Base-by-base conservation (phyloP, 2,329 filamentous ascomycete species). In the Phoma sp. region DNA sequence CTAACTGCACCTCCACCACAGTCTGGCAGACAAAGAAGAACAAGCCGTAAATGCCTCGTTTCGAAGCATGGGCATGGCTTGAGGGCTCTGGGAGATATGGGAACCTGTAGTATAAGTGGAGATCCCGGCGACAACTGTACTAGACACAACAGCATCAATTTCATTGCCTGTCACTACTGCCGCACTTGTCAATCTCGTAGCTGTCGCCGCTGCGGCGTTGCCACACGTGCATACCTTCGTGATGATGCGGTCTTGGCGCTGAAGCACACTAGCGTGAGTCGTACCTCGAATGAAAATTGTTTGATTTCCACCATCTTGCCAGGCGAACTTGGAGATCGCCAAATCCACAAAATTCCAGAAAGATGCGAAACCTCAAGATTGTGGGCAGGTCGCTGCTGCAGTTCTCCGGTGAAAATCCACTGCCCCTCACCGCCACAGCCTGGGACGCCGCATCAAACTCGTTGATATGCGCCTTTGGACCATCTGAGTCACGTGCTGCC, bases 291-390 rank as follows among this genome's bases (percentile, higher is more conserved):
- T 49, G 51, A 58, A 59, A 59, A 59, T 52, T 54, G 50, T 51
- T 51, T 40, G 47, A 57, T 51, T 51, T 51, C 43, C 48, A 57
- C 52, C 33, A 48, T 45, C 57, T 46, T 44, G 33, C 49, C 41
- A 35, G 53, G 48, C 47, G 33, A 40, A 44, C 33, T 41, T 27
- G 33, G 31, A 45, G n/a, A 39, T 43, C 41, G 49, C 53, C 55
- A 62, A 33, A 50, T 35, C 29, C 36, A 56, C 33, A 25, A 35
- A 35, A 21, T 35, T 22, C 33, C 21, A 10, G 15, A 43, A 63
- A 58, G 24, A 98, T 98, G 94, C 89, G 91, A 73, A 98, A 97
- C 76, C 83, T 98, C 67, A 88, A 86, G 77, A 92, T 88, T 74
- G 86, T 92, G 68, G 86, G 84, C 71, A 88, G 90, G 73, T 83